phyloP scores from a whole-genome alignment of 225 moss, liverwort and hornwort genomes.

The Marchantia paleacea region DNA sequence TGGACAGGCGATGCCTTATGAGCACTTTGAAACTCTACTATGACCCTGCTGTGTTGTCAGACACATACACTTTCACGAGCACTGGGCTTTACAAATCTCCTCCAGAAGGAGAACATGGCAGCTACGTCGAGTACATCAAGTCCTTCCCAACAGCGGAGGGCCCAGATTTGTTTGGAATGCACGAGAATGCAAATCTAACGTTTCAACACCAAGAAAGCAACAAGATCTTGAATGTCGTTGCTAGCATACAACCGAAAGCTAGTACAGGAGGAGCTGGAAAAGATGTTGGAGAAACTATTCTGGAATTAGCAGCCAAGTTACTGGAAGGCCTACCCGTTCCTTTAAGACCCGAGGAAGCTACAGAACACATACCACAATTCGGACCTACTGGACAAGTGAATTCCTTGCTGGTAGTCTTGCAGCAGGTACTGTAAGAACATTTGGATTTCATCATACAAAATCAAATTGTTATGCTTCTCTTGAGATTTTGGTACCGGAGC shows the following conservation, averaged over 20 bases:
- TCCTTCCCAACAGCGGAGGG: conserved; percentile 74
- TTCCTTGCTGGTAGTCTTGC: conserved; percentile 71
- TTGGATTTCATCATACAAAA: background rate
- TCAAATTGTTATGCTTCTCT: background rate
- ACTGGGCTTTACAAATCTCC: conserved; percentile 65
- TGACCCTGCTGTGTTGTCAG: conserved; percentile 41
- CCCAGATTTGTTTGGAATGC: conserved; percentile 94
- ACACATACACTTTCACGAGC: conserved; percentile 53
- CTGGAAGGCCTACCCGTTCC: conserved; percentile 37
- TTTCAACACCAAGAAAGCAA: conserved; percentile 92
- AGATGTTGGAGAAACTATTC: conserved; percentile 55
- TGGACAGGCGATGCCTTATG: conserved; percentile 81
- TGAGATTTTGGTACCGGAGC: background rate
- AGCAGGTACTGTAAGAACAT: conserved; percentile 50
- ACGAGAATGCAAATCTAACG: conserved; percentile 80
- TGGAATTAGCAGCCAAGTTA: conserved; percentile 55
- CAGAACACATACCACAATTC: conserved; percentile 44
- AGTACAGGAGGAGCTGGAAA: conserved; percentile 55
- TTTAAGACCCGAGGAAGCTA: conserved; percentile 39
- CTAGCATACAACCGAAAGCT: conserved; percentile 75
- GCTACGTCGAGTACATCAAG: conserved; percentile 69
- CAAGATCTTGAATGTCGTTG: conserved; percentile 60
- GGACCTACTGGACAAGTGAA: conserved; percentile 70
- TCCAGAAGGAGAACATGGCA: conserved; percentile 41
- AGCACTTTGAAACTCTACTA: conserved; percentile 78